These are phyloP conservation scores for Neopestalotiopsis sp. DNA, from an alignment of 2,329 filamentous ascomycete species.

Conservation along the genomic window DNA sequence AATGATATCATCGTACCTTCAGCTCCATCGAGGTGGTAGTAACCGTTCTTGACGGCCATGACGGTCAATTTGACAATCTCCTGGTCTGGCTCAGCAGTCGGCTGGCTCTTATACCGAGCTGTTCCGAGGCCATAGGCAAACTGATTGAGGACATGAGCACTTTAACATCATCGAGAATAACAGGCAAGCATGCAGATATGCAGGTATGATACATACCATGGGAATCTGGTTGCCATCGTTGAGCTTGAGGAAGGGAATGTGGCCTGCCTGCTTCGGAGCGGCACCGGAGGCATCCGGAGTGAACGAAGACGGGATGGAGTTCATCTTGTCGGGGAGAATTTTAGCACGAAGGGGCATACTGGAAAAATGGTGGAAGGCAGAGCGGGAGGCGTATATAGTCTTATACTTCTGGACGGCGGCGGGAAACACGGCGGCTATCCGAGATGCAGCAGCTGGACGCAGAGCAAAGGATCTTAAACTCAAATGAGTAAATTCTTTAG, in stretches of 20 bases:
- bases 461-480: background rate
- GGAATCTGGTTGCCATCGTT: constrained; percentile 78
- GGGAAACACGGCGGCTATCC: background rate
- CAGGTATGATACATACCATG: constrained; percentile 50
- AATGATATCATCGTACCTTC: constrained; percentile 57
- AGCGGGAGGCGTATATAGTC: background rate
- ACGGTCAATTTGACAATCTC: constrained; percentile 56
- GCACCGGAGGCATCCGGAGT: constrained; percentile 45
- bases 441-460: background rate
- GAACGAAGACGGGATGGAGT: constrained; percentile 47
- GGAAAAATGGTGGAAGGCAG: background rate
- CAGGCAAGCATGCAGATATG: constrained; percentile 8
- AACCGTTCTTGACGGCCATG: constrained; percentile 72
- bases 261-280: constrained; percentile 45
- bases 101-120: constrained; percentile 63
- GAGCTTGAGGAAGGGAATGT: constrained; percentile 67
- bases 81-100: constrained; percentile 59
- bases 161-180: constrained; percentile 1
- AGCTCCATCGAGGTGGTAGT: constrained; percentile 76
- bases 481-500: background rate
- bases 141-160: constrained; percentile 42
- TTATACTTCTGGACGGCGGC: background rate
- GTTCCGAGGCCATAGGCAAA: constrained; percentile 77
- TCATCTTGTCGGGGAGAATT: constrained; percentile 38
- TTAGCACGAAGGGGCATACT: constrained; percentile 2